These are phyloP conservation scores for Lactifluus subvellereus DNA, from an alignment of 768 basidiomycete species.

Conservation along the genomic window DNA sequence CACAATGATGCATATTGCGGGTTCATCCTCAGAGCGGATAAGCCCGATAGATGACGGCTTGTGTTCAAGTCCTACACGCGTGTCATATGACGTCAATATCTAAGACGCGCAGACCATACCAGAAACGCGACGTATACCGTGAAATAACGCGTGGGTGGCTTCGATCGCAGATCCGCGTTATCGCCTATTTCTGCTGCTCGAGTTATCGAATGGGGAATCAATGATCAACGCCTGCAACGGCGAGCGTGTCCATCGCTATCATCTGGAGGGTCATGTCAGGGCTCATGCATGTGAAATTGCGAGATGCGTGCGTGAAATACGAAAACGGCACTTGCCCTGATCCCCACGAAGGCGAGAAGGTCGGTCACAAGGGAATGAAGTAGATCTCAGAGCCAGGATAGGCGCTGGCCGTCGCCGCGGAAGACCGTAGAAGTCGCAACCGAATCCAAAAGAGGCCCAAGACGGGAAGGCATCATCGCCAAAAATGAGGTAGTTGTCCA, in stretches of 20 bases:
- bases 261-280: constrained; percentile 1
- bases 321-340: constrained; percentile 23
- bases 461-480: too few relatives aligned
- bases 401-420: too few relatives aligned
- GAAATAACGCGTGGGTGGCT: constrained; percentile 3
- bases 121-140: neutral
- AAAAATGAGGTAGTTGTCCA: too few relatives aligned
- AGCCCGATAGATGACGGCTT: too few relatives aligned
- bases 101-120: too few relatives aligned
- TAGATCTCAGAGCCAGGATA: too few relatives aligned
- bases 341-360: constrained; percentile 20
- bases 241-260: constrained; percentile 16
- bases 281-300: too few relatives aligned
- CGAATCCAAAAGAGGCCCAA: too few relatives aligned
- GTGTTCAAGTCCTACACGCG: too few relatives aligned
- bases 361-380: constrained; percentile 7
- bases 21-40: neutral
- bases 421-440: too few relatives aligned
- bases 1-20: constrained; percentile 18
- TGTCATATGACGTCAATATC: neutral
- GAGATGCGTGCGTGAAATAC: constrained; percentile 20
- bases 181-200: constrained; percentile 17
- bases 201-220: constrained; percentile 21
- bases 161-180: constrained; percentile 15
- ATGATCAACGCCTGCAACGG: constrained; percentile 9